Conservation (phyloP, 108 stramenopile species). For the Asterionellopsis glacialis region DNA sequence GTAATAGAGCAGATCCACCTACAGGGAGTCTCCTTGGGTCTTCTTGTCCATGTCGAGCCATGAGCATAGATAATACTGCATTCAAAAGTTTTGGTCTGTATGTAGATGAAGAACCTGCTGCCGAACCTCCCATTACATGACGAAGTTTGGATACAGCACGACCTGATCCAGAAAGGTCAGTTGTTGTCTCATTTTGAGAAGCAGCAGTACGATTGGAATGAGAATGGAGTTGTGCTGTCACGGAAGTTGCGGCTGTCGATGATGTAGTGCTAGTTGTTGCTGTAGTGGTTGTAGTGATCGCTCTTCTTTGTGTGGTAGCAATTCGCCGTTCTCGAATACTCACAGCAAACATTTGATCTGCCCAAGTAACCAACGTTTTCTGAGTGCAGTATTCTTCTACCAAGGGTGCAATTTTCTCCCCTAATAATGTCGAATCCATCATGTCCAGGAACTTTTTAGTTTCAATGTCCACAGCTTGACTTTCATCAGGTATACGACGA, state of each 20-base stretch:
- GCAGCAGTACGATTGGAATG: too few species aligned
- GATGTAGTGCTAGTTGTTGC: background rate
- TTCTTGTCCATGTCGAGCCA: conserved; percentile 57
- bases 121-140: conserved; percentile 22
- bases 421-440: conserved; percentile 58
- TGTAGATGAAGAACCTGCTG: background rate
- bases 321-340: conserved; percentile 52
- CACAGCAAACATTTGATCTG: conserved; percentile 62
- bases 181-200: background rate
- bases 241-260: conserved; percentile 17
- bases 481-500: conserved; percentile 30
- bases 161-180: conserved; percentile 8
- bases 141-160: conserved; percentile 41
- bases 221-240: too few species aligned
- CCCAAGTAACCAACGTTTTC: conserved; percentile 30
- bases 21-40: conserved; percentile 19
- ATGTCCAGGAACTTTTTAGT: conserved; percentile 43
- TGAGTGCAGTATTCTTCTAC: conserved; percentile 52
- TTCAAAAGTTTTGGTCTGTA: conserved; percentile 74
- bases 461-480: conserved; percentile 10
- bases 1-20: conserved; percentile 53
- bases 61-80: conserved; percentile 69
- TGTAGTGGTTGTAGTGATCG: conserved; percentile 20
- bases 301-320: conserved; percentile 58
- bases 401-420: conserved; percentile 54